Evolutionary conservation across 352 stramenopile genomes (phyloP), one percentile per base, ranked within the genome.

Genomic region (Aphanomyces stellatus): DNA sequence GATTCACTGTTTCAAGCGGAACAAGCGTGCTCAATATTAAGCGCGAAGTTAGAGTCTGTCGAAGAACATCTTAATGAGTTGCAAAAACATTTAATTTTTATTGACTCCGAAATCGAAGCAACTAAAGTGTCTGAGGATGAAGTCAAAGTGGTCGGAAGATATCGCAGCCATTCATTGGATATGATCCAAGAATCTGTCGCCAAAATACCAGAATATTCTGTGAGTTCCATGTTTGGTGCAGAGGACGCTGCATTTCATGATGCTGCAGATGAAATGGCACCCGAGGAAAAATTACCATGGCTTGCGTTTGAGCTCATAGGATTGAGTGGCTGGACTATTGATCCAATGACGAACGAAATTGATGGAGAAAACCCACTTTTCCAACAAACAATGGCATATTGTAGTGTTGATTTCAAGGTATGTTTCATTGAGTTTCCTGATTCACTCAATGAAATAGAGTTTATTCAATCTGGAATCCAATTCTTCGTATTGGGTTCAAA

Each of bases 261-360:
- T 64, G 86, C 86, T 7, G 69, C 67, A 28, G 72, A 81, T 59
- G 72, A 74, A 56, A 82, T 88, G 60, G 80, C 88, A 74, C 82
- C 82, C 7, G 80, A 71, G 10, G 86, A 78, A 6, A 81, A 77
- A 6, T 65, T 80, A 48, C 77, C 82, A 0, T 64, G 91, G 37
- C 91, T 95, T 53, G 81, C 93, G 59, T 93, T 95, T 70, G 87
- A 95, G 53, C 55, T 95, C 8, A 79, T 92, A 51, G 85, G 93
- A 72, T 70, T 95, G 31, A 91, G 80, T 48, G 83, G 85, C 19
- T 57, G 49, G 49, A 34, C 49, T 7, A 30, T 57, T 15, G 49
- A 57, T 34, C 49, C 49, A 2, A 30, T 2, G n/a, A 37, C 49
- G 30, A 35, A 30, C 8, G 49, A 4, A 8, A n/a, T 57, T 7